Conservation (phyloP, 2,329 filamentous ascomycete genomes). For the Colletotrichum cordylinicola region DNA sequence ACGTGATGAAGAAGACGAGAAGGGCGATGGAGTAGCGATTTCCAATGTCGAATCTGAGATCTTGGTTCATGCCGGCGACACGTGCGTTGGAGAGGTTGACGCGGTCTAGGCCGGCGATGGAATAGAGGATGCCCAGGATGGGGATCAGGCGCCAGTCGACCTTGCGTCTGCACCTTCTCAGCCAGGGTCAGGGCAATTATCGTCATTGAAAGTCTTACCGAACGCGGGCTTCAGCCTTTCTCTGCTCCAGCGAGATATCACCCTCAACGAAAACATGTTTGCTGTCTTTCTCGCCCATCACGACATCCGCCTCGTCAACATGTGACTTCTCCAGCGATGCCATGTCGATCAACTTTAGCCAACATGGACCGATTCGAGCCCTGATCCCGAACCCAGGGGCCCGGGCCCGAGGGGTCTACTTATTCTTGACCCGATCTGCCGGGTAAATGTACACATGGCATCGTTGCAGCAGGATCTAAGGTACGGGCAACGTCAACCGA, state of each 20-base stretch:
- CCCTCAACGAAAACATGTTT: neutral
- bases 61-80: constrained; percentile 23
- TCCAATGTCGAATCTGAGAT: constrained; percentile 17
- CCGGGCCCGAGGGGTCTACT: neutral
- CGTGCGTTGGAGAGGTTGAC: constrained; percentile 18
- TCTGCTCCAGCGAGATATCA: neutral
- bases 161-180: neutral
- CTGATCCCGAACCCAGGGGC: neutral
- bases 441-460: neutral
- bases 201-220: neutral
- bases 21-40: constrained; percentile 21
- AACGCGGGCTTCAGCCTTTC: neutral
- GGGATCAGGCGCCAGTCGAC: constrained; percentile 43
- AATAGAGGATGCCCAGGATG: constrained; percentile 31
- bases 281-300: neutral
- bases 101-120: constrained; percentile 23
- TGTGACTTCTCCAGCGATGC: neutral
- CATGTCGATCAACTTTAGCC: neutral
- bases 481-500: neutral
- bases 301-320: neutral
- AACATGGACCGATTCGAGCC: neutral
- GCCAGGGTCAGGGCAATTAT: accelerated
- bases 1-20: constrained; percentile 28
- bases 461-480: neutral
- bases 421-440: neutral